These are phyloP conservation scores for Corchorus capsularis DNA, from an alignment of 345 rosid genomes.

Conservation along the genomic window DNA sequence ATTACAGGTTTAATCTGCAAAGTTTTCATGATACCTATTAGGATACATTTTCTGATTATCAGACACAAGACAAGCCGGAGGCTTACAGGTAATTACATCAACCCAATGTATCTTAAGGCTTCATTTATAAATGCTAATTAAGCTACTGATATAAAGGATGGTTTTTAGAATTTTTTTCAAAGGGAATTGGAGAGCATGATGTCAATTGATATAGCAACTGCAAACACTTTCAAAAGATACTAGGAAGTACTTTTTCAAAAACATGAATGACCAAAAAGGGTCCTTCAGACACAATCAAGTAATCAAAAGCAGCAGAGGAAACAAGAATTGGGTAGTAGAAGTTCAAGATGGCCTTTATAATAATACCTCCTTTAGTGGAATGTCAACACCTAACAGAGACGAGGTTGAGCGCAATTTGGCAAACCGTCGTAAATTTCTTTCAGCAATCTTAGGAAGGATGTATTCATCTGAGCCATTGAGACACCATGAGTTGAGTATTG, in stretches of 20 bases:
- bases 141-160: neutral
- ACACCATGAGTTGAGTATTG: neutral
- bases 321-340: constrained; percentile 2
- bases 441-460: constrained; percentile 90
- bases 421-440: constrained; percentile 73
- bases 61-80: neutral
- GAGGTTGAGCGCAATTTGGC: constrained; percentile 60
- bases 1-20: neutral
- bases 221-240: neutral
- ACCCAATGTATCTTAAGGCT: no score
- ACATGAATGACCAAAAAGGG: neutral
- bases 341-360: constrained; percentile 17
- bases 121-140: neutral
- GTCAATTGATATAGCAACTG: neutral
- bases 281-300: neutral
- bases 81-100: constrained; percentile 1
- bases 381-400: constrained; percentile 46
- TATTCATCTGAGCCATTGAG: constrained; percentile 64
- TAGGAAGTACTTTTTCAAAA: neutral
- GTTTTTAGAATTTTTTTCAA: neutral
- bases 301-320: neutral
- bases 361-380: constrained; percentile 52
- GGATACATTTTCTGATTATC: neutral
- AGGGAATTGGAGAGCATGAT: neutral
- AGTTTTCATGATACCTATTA: neutral